Evolutionary conservation across 192 early-diverging fungal species (phyloP).

Genomic region (Dissophora ornata): DNA sequence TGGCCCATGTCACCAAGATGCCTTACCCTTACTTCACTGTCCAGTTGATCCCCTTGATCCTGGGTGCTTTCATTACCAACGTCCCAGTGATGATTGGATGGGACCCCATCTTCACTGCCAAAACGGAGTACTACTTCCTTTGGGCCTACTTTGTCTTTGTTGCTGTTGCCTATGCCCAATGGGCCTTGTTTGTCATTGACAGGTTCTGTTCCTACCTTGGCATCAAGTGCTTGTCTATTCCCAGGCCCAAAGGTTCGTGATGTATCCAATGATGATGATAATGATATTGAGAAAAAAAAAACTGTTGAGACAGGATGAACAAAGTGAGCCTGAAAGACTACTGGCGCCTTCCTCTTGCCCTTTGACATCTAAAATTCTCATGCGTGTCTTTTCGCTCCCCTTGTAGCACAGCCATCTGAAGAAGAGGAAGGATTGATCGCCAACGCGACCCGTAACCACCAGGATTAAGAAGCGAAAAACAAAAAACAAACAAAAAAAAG

Average conservation of each 20-base stretch:
- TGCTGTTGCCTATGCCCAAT: slow-evolving; percentile 82
- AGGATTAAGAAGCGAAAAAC: slow-evolving; percentile 28
- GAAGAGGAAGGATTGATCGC: slow-evolving; percentile 54
- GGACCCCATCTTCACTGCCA: slow-evolving; percentile 71
- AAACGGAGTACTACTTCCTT: slow-evolving; percentile 77
- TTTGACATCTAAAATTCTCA: slow-evolving; percentile 53
- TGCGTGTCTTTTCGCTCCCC: slow-evolving; percentile 47
- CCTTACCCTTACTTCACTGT: slow-evolving; percentile 86
- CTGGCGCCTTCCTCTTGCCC: slow-evolving; percentile 15
- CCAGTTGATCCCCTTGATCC: slow-evolving; percentile 76
- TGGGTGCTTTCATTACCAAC: slow-evolving; percentile 78
- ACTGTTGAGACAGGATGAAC: too few species aligned
- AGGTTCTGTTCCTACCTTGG: slow-evolving; percentile 87
- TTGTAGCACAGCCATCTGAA: slow-evolving; percentile 57
- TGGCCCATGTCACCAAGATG: slow-evolving; percentile 88
- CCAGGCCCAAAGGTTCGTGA: slow-evolving; percentile 57
- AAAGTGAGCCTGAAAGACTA: slow-evolving; percentile 10
- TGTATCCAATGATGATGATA: too few species aligned
- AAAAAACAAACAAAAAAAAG: neutral
- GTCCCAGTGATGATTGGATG: slow-evolving; percentile 63
- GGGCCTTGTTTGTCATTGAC: slow-evolving; percentile 87
- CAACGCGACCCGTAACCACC: slow-evolving; percentile 29
- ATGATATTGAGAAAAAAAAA: neutral
- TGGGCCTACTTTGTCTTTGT: slow-evolving; percentile 78
- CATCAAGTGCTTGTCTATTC: slow-evolving; percentile 89